Evolutionary conservation across 2,329 filamentous ascomycete genomes (phyloP), one percentile per base, ranked within the genome.

Genomic region (Hymenoscyphus salicellus): DNA sequence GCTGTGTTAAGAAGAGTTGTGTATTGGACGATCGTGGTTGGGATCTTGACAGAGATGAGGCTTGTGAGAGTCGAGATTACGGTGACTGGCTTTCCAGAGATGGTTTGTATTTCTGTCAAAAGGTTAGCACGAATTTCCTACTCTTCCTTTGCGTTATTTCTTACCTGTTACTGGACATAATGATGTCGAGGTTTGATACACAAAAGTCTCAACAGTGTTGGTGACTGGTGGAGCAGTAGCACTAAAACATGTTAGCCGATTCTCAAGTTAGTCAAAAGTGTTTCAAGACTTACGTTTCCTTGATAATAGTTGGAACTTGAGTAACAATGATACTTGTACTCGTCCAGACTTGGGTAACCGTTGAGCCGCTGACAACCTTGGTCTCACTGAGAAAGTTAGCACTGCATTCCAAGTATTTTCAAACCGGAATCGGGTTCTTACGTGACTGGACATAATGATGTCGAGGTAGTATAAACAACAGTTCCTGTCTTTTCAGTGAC

Each of bases 51-150:
- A 6, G 68, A 65, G 16, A 74, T 61, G 11, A 72, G 43, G 17
- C 68, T 68, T 14, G 74, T 76, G 17, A 63, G 69, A 8, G 72
- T 78, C 68, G 78, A 80, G 23, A 77, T 78, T 1, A 74, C 75
- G 4, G 76, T 74, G 0, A 78, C 72, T 5, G 76, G 77, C 55
- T 75, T 71, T 33, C 81, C 81, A 28, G 69, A 76, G 1, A 81
- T 62, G 1, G 78, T 80, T 52, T 52, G 46, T 26, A 52, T 23
- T 26, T 52, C 46, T 52, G 46, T 20, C n/a, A 52, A 26, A 23
- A 4, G 11, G 10, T 52, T 52, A 52, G 20, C 20, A 5, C 10
- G 20, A 16, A 14, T 26, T 49, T 26, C 46, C 2, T 26, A 10
- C 23, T 1, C 8, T 3, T 16, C 5, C 3, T 26, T 5, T 52